Evolutionary conservation across 805 yeast genomes (phyloP).

Genomic region (Wickerhamiella allomyrinae): DNA sequence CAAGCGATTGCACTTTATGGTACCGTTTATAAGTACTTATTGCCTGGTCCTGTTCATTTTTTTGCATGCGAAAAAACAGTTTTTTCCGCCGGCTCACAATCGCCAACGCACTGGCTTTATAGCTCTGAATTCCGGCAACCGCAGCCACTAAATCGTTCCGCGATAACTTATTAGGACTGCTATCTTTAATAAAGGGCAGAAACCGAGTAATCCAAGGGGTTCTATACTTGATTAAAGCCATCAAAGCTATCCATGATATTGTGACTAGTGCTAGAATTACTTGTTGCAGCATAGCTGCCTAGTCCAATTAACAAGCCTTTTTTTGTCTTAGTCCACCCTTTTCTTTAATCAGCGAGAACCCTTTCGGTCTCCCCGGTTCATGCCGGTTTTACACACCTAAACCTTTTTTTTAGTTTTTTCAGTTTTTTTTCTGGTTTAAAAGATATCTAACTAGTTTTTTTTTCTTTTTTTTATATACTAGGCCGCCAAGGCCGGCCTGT

Average conservation of each 20-base stretch:
- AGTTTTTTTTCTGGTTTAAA: too few species aligned
- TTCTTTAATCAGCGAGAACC: too few species aligned
- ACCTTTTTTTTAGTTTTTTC: too few species aligned
- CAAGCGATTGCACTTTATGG: constrained; percentile 33
- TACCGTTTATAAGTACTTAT: constrained; percentile 40
- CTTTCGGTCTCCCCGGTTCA: too few species aligned
- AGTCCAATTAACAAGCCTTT: too few species aligned
- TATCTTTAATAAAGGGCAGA: background rate
- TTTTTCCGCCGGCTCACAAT: constrained; percentile 14
- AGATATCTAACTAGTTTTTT: too few species aligned
- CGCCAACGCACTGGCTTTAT: constrained; percentile 7
- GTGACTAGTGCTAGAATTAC: background rate
- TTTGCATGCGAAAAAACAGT: constrained; percentile 28
- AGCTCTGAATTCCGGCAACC: constrained; percentile 17
- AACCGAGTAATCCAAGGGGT: background rate
- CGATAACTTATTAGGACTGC: background rate
- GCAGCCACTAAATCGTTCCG: constrained; percentile 4
- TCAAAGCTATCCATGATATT: background rate
- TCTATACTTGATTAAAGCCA: background rate
- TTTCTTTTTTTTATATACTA: too few species aligned
- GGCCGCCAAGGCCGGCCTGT: too few species aligned
- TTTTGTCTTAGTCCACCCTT: too few species aligned
- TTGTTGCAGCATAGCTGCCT: constrained; percentile 1
- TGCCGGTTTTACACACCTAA: too few species aligned
- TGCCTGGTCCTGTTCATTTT: constrained; percentile 44